phyloP scores from a whole-genome alignment of 768 basidiomycete species.

The Floccularia luteovirens region DNA sequence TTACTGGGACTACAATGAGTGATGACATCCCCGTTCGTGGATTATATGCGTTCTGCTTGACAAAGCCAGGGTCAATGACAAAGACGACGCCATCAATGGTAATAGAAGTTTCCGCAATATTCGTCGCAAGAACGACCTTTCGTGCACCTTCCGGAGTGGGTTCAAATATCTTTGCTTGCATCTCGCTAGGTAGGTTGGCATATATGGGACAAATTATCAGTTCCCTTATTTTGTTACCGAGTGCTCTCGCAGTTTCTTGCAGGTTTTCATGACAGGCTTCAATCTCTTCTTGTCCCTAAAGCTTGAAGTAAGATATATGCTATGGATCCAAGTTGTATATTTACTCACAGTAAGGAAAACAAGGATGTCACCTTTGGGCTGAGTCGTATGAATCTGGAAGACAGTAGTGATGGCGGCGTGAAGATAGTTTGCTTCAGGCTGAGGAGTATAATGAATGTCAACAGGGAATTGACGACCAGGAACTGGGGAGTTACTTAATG shows the following conservation, averaged over 20 bases:
- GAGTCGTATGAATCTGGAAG: constrained; percentile 98
- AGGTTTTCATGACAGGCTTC: constrained; percentile 96
- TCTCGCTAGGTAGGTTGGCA: constrained; percentile 97
- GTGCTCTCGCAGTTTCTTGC: constrained; percentile 87
- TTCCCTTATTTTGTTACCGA: constrained; percentile 94
- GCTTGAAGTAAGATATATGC: constrained; percentile 6
- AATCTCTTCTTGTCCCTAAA: constrained; percentile 97
- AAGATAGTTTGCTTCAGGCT: constrained; percentile 98
- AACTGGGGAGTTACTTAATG: constrained; percentile 38
- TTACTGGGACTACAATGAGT: constrained; percentile 87
- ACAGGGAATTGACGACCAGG: constrained; percentile 97
- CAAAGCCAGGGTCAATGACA: constrained; percentile 98
- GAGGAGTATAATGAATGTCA: constrained; percentile 97
- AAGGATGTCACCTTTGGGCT: constrained; percentile 94
- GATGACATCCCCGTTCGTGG: constrained; percentile 98
- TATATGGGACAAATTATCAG: constrained; percentile 97
- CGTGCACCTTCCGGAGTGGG: constrained; percentile 94
- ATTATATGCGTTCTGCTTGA: constrained; percentile 99
- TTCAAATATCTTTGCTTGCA: constrained; percentile 99
- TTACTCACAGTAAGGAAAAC: constrained; percentile 86
- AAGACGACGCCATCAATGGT: constrained; percentile 99
- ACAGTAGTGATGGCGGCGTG: constrained; percentile 98
- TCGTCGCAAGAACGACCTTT: constrained; percentile 97
- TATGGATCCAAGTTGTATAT: not conserved
- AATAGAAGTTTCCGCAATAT: constrained; percentile 99